Base-by-base conservation (phyloP, 2,329 filamentous ascomycete species). In the Pseudocercospora pini-densiflorae region DNA sequence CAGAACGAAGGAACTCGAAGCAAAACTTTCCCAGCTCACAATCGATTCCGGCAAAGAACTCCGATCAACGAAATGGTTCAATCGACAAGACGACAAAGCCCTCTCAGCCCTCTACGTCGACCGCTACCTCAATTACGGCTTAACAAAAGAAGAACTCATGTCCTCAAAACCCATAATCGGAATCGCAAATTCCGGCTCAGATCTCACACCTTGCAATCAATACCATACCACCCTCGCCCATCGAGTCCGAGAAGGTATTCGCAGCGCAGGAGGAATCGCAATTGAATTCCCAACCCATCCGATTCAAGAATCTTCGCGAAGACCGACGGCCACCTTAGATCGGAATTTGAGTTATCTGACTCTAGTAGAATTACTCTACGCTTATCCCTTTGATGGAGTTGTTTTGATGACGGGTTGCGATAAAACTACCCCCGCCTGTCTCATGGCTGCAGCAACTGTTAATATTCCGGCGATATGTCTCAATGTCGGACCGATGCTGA, bases 241-340 rank as follows among this genome's bases (percentile, higher is more conserved):
- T 21, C 69, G 74, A 0, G 74, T 76, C 1, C 61, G 74, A 31
- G 74, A 76, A 57, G 74, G 74, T 3, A 76, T 76, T 36, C 60
- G 74, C 3, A 70, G 61, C 24, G 74, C 73, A 4, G 74, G 74
- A 0, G 74, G 72, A 1, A 73, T 76, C n/a, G 74, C 74, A 0
- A 73, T 75, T 5, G 74, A 76, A 40, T 75, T 76, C 23, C 74
- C 74, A 1, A 75, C 73, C 6, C 74, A 76, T 65, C 74, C 74
- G 1, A 76, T 76, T 10, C 74, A 76, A 58, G 74, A 76, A 62
- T 72, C 65, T 47, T 69, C 73, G 3, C 47, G 74, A 10, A 43
- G 74, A 21, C 74, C 74, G 4, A 76, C 74, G 14, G 74, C 74
- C 0, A 76, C 74, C 1, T 47, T 76, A 27, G 74, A 75, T 61